Evolutionary conservation across 192 early-diverging fungal species (phyloP).

Genomic region (Allomyces macrogynus): DNA sequence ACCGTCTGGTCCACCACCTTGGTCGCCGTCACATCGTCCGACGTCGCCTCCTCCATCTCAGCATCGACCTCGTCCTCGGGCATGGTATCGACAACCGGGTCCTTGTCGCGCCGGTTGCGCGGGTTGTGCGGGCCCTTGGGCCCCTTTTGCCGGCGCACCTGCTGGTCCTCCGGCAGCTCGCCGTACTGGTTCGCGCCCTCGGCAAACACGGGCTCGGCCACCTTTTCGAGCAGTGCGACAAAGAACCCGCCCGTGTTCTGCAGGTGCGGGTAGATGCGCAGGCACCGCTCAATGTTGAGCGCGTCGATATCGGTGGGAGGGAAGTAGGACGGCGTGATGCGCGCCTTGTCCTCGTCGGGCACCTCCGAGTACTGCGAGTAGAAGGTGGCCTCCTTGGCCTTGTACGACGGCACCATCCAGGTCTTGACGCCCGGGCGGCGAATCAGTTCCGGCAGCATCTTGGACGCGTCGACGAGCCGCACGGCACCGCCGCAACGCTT

Average conservation of each 20-base stretch:
- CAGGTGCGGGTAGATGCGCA: conserved; percentile 78
- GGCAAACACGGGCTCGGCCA: conserved; percentile 33
- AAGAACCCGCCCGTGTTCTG: conserved; percentile 99
- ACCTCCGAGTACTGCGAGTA: conserved; percentile 18
- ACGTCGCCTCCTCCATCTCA: no score
- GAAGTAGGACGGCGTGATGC: conserved; percentile 31
- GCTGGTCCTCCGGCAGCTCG: no score
- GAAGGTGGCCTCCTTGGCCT: conserved; percentile 30
- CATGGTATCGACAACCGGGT: no score
- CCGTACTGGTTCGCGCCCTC: conserved; percentile 17
- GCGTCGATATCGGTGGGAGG: conserved; percentile 34
- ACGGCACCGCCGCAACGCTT: conserved; percentile 44
- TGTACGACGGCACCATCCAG: conserved; percentile 75
- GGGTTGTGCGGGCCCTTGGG: no score
- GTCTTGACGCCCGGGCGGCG: conserved; percentile 57
- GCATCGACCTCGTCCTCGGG: no score
- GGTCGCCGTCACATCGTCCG: no score
- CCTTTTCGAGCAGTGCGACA: conserved; percentile 88
- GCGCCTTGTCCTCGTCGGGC: conserved; percentile 12
- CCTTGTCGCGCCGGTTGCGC: no score
- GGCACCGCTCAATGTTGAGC: conserved; percentile 46
- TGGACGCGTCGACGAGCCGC: conserved; percentile 67
- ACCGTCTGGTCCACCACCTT: no score
- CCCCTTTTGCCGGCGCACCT: no score
- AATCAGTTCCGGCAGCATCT: conserved; percentile 53